A percentile compares a stretch with the other conserved stretches of the same genome.
Conservation (phyloP, 345 rosid genomes). For the Eutrema heterophyllum region DNA sequence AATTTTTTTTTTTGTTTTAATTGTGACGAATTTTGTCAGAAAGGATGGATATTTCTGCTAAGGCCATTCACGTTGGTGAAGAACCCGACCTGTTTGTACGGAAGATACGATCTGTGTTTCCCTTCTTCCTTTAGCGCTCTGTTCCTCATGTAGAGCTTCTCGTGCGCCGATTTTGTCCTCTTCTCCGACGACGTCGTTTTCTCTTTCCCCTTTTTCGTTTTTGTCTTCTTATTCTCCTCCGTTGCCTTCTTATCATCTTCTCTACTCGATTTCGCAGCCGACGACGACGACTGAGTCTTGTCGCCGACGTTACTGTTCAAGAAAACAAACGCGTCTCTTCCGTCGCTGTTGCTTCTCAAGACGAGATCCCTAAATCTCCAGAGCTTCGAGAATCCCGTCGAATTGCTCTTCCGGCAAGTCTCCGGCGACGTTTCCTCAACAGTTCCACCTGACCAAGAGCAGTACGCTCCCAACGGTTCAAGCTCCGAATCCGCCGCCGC, state of each 20-base stretch:
- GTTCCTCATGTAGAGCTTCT: conserved; percentile 46
- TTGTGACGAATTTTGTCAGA: conserved; percentile 11
- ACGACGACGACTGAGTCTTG: not conserved
- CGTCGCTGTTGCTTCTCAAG: conserved; percentile 50
- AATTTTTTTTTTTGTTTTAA: not conserved
- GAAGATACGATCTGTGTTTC: conserved; percentile 60
- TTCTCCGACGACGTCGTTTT: conserved; percentile 25
- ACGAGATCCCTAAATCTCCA: conserved; percentile 46
- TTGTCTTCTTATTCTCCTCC: not conserved
- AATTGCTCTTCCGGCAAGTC: conserved; percentile 54
- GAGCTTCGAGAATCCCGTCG: conserved; percentile 53
- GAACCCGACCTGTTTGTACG: conserved; percentile 64
- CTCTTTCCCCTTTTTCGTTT: conserved; percentile 6
- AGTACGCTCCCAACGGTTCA: conserved; percentile 28
- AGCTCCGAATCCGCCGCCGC: not conserved
- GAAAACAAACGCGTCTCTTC: conserved; percentile 59
- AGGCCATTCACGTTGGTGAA: conserved; percentile 60
- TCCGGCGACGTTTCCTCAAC: conserved; percentile 43
- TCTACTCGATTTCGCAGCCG: conserved; percentile 8
- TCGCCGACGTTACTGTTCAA: conserved; percentile 17
- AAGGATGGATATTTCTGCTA: conserved; percentile 71
- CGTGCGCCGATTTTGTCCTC: conserved; percentile 38
- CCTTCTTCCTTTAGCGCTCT: conserved; percentile 44
- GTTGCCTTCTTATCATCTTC: not conserved
- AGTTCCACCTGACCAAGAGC: conserved; percentile 39